A percentile compares a stretch with the other conserved stretches of the same genome.
Conservation (phyloP, 2,329 filamentous ascomycete species). For the Trichoderma cornu-damae region DNA sequence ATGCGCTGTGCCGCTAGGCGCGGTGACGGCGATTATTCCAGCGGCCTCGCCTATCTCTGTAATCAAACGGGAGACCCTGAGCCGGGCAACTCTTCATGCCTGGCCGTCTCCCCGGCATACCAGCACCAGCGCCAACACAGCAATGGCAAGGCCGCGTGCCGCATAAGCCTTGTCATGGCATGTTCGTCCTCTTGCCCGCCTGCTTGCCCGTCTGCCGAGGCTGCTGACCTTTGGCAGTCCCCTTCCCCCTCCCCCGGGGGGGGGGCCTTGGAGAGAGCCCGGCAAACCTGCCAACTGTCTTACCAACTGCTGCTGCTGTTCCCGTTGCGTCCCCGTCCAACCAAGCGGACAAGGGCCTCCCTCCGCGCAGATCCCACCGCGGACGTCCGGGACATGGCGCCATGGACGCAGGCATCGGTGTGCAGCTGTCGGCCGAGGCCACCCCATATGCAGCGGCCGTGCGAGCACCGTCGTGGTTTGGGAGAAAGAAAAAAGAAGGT, state of each 20-base stretch:
- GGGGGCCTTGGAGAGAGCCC: slow-evolving; percentile 13
- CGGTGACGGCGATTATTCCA: slow-evolving; percentile 5
- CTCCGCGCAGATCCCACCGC: slow-evolving; percentile 3
- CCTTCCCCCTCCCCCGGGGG: too few species aligned
- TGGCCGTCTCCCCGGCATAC: neutral
- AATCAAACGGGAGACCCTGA: slow-evolving; percentile 1
- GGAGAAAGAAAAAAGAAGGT: neutral
- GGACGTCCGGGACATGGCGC: slow-evolving; percentile 4
- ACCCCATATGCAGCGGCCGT: neutral
- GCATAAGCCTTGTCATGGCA: neutral
- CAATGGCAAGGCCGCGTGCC: neutral
- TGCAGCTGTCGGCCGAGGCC: slow-evolving; percentile 10
- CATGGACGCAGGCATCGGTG: neutral
- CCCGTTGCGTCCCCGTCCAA: neutral
- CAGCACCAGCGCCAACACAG: neutral
- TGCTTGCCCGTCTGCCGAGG: neutral
- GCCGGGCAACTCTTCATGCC: neutral
- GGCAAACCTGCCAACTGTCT: neutral
- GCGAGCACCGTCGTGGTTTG: slow-evolving; percentile 4
- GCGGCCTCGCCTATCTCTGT: slow-evolving; percentile 11
- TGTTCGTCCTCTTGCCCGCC: neutral
- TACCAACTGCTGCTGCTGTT: neutral
- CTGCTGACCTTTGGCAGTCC: neutral
- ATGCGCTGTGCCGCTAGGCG: neutral
- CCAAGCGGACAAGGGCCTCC: neutral